Evolutionary conservation across 2,329 filamentous ascomycete genomes (phyloP), one percentile per base, ranked within the genome.

Genomic region (Apiospora saccharicola): DNA sequence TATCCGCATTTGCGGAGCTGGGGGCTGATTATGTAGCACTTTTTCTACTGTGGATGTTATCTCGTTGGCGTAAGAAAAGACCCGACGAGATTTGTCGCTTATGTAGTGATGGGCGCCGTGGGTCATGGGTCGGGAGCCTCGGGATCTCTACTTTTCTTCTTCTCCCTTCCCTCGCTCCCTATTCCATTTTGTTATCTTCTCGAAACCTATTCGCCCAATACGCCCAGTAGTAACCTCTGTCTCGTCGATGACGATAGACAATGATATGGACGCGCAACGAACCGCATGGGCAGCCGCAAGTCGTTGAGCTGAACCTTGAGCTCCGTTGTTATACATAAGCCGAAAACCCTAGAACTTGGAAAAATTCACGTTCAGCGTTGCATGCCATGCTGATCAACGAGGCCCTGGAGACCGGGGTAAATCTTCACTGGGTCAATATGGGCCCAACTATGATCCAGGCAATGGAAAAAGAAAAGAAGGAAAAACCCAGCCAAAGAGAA

Each of bases 221-320:
- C 22, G 53, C 16, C 34, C 53, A 61, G n/a, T 2, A 61, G n/a
- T 2, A 49, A 10, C 22, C 22, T 49, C 30, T 3, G 53, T 61
- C 49, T 53, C 57, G 19, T n/a, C 57, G 19, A 64, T 64, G 57
- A 64, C 57, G 57, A 64, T 64, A n/a, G 19, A 41, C 57, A 10
- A 41, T 12, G 22, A 14, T 37, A 10, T 37, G 57, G 57, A 34
- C 57, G 57, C 57, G 57, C 41, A 64, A 64, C 57, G 34, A 19
- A 61, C 30, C 19, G 5, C 6, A 14, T 7, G 16, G 37, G 53
- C 16, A 7, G 51, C 8, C n/a, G 51, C 51, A 57, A 57, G 51
- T 5, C 30, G 51, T 19, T 34, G 53, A 64, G 41, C 57, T 34
- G 53, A 64, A 64, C 57, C 57, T 64, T 64, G 19, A 6, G 22